Evolutionary conservation across 164 flowering plant species (phyloP).

Genomic region (Vitis rotundifolia): DNA sequence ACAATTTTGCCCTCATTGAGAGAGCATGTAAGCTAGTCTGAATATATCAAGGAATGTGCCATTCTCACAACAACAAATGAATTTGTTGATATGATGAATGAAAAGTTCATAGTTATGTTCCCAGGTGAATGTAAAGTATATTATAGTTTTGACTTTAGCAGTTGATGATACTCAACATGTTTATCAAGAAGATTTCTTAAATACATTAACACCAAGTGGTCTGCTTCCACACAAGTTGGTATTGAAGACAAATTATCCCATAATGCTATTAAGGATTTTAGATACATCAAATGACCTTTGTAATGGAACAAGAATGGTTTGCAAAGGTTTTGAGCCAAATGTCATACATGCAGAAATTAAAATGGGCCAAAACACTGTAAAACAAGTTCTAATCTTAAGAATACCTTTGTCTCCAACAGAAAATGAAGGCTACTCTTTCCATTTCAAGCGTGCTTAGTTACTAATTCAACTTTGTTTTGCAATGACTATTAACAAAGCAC

Average conservation of each 20-base stretch:
- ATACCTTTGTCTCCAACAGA: background rate
- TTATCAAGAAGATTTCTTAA: constrained; percentile 4
- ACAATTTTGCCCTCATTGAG: too few species aligned
- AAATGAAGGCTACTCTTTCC: background rate
- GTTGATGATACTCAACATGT: too few species aligned
- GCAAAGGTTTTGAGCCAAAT: constrained; percentile 1
- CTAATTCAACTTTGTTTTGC: constrained; percentile 10
- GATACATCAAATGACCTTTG: constrained; percentile 1
- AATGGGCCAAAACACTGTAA: background rate
- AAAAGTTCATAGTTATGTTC: too few species aligned
- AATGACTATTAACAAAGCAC: constrained; percentile 8
- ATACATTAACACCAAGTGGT: background rate
- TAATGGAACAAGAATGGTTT: constrained; percentile 9
- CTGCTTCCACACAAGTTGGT: constrained; percentile 1
- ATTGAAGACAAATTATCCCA: constrained; percentile 1
- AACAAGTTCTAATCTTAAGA: background rate
- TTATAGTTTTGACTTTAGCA: too few species aligned
- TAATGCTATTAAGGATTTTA: background rate
- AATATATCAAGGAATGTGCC: too few species aligned
- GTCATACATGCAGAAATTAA: constrained; percentile 7
- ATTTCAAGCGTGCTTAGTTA: constrained; percentile 2
- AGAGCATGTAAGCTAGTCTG: too few species aligned
- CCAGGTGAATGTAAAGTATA: too few species aligned
- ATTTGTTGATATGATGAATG: too few species aligned
- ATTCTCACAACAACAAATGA: too few species aligned